Percentiles rank a stretch among this genome's conserved stretches.
Conservation (phyloP, 2,329 filamentous ascomycete species). For the Stagonosporopsis rhizophila region DNA sequence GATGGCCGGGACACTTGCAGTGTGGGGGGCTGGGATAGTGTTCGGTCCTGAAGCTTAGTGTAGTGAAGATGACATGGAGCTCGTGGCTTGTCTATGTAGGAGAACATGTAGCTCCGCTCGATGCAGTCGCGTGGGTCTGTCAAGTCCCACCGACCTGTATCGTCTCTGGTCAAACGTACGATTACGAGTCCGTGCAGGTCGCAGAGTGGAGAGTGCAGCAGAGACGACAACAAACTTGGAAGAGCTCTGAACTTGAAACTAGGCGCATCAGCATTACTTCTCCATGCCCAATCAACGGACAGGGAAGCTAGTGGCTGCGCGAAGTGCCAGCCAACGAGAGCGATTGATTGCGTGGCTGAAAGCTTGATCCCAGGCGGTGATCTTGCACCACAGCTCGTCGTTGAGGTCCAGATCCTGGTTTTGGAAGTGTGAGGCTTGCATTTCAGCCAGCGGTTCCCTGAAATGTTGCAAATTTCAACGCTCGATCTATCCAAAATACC, state of each 20-base stretch:
- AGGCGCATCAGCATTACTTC: conserved; percentile 29
- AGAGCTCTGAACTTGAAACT: conserved; percentile 43
- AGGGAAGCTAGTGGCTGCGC: conserved; percentile 15
- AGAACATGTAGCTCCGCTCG: conserved; percentile 20
- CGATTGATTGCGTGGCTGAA: conserved; percentile 30
- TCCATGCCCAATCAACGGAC: conserved; percentile 37
- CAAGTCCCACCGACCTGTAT: conserved; percentile 21
- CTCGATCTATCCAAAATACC: conserved; percentile 13
- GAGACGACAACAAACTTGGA: conserved; percentile 49
- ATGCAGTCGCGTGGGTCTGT: conserved; percentile 23
- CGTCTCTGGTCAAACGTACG: conserved; percentile 23
- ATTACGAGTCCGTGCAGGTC: conserved; percentile 31
- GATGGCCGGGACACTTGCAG: conserved; percentile 20
- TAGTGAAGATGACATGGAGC: conserved; percentile 20
- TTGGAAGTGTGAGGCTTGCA: conserved; percentile 17
- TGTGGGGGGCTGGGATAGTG: conserved; percentile 17
- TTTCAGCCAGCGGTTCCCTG: conserved; percentile 17
- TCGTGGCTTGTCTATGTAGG: conserved; percentile 22
- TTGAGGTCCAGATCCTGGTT: conserved; percentile 22
- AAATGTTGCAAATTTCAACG: conserved; percentile 15
- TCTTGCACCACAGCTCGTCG: conserved; percentile 40
- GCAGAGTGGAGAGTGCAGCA: conserved; percentile 28
- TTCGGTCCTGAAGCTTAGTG: conserved; percentile 21
- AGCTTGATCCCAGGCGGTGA: conserved; percentile 35
- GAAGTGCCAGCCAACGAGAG: conserved; percentile 32